These are phyloP conservation scores for Yamadazyma kanchanaburiensis DNA, from an alignment of 1,139 yeast species.

Conservation along the genomic window DNA sequence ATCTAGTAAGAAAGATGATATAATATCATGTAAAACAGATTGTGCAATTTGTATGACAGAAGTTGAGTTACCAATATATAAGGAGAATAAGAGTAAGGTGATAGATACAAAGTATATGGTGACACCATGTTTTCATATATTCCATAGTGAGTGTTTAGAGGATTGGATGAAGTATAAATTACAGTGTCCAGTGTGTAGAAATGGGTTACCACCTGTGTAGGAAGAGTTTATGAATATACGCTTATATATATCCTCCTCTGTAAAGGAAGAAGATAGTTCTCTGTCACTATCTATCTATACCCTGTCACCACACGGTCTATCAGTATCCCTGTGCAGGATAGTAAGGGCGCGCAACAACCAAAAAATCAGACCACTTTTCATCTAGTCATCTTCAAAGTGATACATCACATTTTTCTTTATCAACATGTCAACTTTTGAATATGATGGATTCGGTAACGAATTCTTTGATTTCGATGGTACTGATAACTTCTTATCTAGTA, in stretches of 20 bases:
- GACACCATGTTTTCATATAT: conserved; percentile 88
- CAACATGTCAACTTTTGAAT: conserved; percentile 3
- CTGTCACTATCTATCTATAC: too few species aligned
- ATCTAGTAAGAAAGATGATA: conserved; percentile 17
- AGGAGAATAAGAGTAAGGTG: conserved; percentile 2
- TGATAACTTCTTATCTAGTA: conserved; percentile 31
- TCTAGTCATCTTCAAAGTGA: background rate
- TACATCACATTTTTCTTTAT: conserved; percentile 1
- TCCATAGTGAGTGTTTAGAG: conserved; percentile 83
- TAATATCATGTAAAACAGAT: conserved; percentile 41
- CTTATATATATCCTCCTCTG: too few species aligned
- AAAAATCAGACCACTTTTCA: conserved; percentile 8
- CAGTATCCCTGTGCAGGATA: too few species aligned
- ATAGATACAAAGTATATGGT: conserved; percentile 59
- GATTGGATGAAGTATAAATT: conserved; percentile 91
- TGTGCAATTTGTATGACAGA: conserved; percentile 91
- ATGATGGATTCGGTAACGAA: conserved; percentile 8
- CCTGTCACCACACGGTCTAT: too few species aligned
- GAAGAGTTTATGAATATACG: background rate
- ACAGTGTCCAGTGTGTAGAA: conserved; percentile 93
- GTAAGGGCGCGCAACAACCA: too few species aligned
- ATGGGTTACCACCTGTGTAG: conserved; percentile 67
- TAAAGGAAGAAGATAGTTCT: too few species aligned
- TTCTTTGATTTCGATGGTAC: conserved; percentile 33
- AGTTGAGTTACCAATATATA: conserved; percentile 57